Conservation (phyloP, 495 filamentous ascomycete genomes). For the Ascodesmis nigricans region DNA sequence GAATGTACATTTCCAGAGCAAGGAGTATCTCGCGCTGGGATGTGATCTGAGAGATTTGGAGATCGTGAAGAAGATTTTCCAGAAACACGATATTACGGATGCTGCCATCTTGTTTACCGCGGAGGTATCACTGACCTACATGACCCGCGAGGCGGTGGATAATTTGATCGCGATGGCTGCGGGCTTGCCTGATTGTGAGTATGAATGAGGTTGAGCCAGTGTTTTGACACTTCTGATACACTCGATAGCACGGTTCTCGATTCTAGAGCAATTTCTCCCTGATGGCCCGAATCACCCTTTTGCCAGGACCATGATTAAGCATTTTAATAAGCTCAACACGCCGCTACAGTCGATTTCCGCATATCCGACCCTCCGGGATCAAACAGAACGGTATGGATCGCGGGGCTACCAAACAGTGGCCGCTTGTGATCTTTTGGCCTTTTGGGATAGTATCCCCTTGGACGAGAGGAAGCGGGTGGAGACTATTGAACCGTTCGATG, state of each 20-base stretch:
- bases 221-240: not conserved
- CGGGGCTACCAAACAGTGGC: constrained; percentile 41
- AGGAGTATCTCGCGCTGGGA: constrained; percentile 54
- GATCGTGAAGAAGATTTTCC: constrained; percentile 34
- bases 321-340: constrained; percentile 62
- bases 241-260: constrained; percentile 37
- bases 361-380: constrained; percentile 44
- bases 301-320: constrained; percentile 63
- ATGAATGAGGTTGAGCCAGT: not conserved
- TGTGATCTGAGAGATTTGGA: constrained; percentile 54
- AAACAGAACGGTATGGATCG: constrained; percentile 40
- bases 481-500: constrained; percentile 57
- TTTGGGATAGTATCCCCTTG: constrained; percentile 47
- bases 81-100: constrained; percentile 31
- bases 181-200: constrained; percentile 37
- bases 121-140: constrained; percentile 81
- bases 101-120: constrained; percentile 55
- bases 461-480: constrained; percentile 38
- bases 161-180: constrained; percentile 48
- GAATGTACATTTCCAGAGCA: constrained; percentile 36
- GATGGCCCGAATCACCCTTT: constrained; percentile 60
- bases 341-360: constrained; percentile 45
- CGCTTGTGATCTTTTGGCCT: constrained; percentile 47
- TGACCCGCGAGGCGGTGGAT: constrained; percentile 56
- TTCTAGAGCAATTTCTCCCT: constrained; percentile 77